A percentile compares a stretch with the other conserved stretches of the same genome.
Evolutionary conservation across 1,139 yeast genomes (phyloP).

Genomic region (Blastobotrys persicus): DNA sequence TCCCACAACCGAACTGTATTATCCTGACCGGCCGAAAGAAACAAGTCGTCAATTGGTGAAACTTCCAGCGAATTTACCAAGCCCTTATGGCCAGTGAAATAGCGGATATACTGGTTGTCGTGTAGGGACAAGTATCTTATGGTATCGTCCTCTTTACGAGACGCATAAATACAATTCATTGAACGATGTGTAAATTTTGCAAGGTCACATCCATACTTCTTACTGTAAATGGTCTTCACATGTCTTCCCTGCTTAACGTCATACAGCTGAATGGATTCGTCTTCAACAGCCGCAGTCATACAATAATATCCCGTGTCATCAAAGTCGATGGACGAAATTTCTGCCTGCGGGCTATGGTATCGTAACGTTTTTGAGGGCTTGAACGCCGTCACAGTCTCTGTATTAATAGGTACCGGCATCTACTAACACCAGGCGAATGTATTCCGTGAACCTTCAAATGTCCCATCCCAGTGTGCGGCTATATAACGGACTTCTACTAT

Average conservation of each 20-base stretch:
- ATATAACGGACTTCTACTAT: too few relatives aligned
- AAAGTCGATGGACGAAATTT: constrained; percentile 77
- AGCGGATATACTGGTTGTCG: constrained; percentile 76
- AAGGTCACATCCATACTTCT: constrained; percentile 87
- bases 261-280: constrained; percentile 80
- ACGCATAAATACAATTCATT: constrained; percentile 74
- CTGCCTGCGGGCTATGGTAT: constrained; percentile 43
- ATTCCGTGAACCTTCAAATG: too few relatives aligned
- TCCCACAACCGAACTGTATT: constrained; percentile 89
- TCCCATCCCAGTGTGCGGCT: too few relatives aligned
- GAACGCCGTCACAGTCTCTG: constrained; percentile 48
- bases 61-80: constrained; percentile 71
- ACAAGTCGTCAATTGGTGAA: constrained; percentile 66
- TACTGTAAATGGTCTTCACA: constrained; percentile 60
- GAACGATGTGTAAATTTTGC: constrained; percentile 82
- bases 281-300: constrained; percentile 68
- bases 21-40: constrained; percentile 71
- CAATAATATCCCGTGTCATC: constrained; percentile 82
- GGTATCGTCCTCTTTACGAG: constrained; percentile 58
- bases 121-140: constrained; percentile 68
- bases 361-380: constrained; percentile 58
- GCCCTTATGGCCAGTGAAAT: constrained; percentile 82
- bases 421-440: too few relatives aligned
- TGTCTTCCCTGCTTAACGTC: constrained; percentile 67
- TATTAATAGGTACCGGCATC: constrained; percentile 37